phyloP scores from a whole-genome alignment of 1,139 yeast species.

The Pichia sp. region DNA sequence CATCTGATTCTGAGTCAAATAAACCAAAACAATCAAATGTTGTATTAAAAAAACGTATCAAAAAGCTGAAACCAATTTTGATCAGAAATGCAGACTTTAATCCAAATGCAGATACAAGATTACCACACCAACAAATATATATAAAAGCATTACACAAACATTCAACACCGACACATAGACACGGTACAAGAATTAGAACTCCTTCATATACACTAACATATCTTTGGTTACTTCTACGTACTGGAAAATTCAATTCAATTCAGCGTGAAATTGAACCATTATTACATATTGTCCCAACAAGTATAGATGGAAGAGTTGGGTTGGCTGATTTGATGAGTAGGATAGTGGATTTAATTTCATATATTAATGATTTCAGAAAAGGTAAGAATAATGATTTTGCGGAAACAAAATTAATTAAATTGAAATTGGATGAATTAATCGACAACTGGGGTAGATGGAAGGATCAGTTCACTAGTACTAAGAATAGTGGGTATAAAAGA shows the following conservation, averaged over 20 bases:
- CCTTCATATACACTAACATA: slow-evolving; percentile 32
- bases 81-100: slow-evolving; percentile 6
- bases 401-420: background rate
- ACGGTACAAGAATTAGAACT: slow-evolving; percentile 32
- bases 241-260: slow-evolving; percentile 24
- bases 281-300: slow-evolving; percentile 38
- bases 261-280: slow-evolving; percentile 32
- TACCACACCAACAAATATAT: slow-evolving; percentile 8
- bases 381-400: slow-evolving; percentile 3
- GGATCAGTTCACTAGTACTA: slow-evolving; percentile 10
- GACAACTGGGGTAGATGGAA: slow-evolving; percentile 14
- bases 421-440: slow-evolving; percentile 6
- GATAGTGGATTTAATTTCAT: slow-evolving; percentile 12
- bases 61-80: background rate
- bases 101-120: background rate
- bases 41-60: background rate
- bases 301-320: slow-evolving; percentile 17
- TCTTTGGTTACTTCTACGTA: slow-evolving; percentile 31
- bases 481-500: slow-evolving; percentile 1
- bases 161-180: slow-evolving; percentile 31
- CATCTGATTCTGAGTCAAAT: background rate
- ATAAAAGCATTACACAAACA: slow-evolving; percentile 3
- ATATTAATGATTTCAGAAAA: slow-evolving; percentile 3
- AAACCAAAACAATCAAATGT: background rate
- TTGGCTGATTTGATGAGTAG: slow-evolving; percentile 16